Conservation (phyloP, 768 basidiomycete genomes). For the Amanita pallidorosea region DNA sequence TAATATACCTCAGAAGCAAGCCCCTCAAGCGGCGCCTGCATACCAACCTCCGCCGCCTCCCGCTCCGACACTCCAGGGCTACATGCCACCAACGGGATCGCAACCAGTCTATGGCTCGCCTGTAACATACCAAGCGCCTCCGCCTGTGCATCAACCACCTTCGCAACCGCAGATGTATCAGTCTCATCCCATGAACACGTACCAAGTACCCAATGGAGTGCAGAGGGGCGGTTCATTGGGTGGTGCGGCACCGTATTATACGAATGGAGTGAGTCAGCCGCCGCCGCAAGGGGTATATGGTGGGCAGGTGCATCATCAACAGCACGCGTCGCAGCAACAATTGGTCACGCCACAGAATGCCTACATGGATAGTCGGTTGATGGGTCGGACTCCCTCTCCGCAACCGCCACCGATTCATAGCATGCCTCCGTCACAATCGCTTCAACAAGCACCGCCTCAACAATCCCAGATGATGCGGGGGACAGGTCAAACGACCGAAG, state of each 20-base stretch:
- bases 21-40: neutral
- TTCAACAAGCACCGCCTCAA: constrained; percentile 13
- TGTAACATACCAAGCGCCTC: constrained; percentile 7
- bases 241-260: constrained; percentile 17
- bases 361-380: constrained; percentile 35
- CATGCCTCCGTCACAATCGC: constrained; percentile 17
- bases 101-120: constrained; percentile 10
- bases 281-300: constrained; percentile 14
- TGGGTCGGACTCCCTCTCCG: constrained; percentile 41
- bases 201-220: constrained; percentile 15
- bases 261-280: constrained; percentile 17
- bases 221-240: constrained; percentile 16
- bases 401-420: constrained; percentile 21
- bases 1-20: neutral
- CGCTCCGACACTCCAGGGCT: constrained; percentile 2
- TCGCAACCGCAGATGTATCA: constrained; percentile 16
- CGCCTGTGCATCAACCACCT: constrained; percentile 12
- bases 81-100: constrained; percentile 6
- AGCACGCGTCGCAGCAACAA: constrained; percentile 14
- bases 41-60: constrained; percentile 2
- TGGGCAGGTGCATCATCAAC: constrained; percentile 19
- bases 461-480: constrained; percentile 5
- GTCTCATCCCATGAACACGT: constrained; percentile 8
- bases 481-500: constrained; percentile 75
- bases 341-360: constrained; percentile 15